Conservation (phyloP, 345 rosid genomes). For the Diplotaxis tenuifolia region DNA sequence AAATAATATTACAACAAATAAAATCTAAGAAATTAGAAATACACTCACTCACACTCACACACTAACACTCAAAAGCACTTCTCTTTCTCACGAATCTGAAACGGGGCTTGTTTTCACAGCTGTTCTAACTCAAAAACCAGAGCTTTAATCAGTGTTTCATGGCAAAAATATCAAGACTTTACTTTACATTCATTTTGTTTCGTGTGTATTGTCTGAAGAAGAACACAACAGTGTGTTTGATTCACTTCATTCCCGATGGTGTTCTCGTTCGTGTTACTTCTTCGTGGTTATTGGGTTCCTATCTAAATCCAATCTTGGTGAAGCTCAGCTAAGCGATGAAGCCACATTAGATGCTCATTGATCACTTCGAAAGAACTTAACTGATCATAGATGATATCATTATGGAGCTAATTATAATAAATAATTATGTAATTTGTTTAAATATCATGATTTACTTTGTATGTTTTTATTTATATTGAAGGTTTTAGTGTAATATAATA, state of each 20-base stretch:
- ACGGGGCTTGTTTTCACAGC: slow-evolving; percentile 36
- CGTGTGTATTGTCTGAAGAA: background rate
- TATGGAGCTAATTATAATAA: too few species aligned
- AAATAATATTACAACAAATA: too few species aligned
- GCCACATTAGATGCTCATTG: too few species aligned
- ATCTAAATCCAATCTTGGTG: slow-evolving; percentile 45
- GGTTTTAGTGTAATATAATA: too few species aligned
- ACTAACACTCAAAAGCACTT: slow-evolving; percentile 20
- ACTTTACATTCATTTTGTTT: background rate
- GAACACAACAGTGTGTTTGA: slow-evolving; percentile 12
- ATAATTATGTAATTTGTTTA: too few species aligned
- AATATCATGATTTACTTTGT: too few species aligned
- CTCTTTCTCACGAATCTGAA: slow-evolving; percentile 28
- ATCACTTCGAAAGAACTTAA: too few species aligned
- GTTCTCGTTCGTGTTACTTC: slow-evolving; percentile 37
- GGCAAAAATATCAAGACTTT: slow-evolving; percentile 25
- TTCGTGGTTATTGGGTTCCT: slow-evolving; percentile 57
- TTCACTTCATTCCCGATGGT: slow-evolving; percentile 36
- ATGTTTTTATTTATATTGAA: too few species aligned
- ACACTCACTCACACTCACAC: slow-evolving; percentile 27
- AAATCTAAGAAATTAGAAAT: too few species aligned
- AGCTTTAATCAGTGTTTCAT: slow-evolving; percentile 35
- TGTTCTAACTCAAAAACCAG: slow-evolving; percentile 30
- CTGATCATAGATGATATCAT: too few species aligned
- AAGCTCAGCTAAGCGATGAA: slow-evolving; percentile 54